Evolutionary conservation across 169 alveolate species (phyloP), one percentile per base, ranked within the genome.

Genomic region (Neospora caninum): DNA sequence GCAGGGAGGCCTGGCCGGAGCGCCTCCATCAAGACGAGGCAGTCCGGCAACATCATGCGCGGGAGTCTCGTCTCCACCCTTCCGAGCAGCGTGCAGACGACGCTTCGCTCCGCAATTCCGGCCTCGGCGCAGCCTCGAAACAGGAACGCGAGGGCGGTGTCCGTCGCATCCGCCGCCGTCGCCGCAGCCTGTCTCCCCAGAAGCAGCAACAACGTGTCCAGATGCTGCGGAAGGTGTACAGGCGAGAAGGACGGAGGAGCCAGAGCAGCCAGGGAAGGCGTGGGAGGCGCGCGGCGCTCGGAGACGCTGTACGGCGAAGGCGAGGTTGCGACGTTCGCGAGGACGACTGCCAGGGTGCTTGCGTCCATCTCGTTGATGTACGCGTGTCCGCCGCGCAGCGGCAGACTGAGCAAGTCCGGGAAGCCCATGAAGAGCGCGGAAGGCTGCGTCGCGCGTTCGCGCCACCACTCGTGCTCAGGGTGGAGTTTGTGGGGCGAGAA

Each of bases 391-490:
- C 98, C 98, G 64, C 96, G 97, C 80, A 96, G 95, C 38, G 80
- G 93, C 49, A 95, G 93, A 45, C 92, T 84, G 27, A 94, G 94
- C 54, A 96, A 95, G 93, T 97, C 97, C 9, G 98, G 98, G 70
- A 95, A 96, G 10, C 98, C 98, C 97, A 97, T 96, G 96, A 96
- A 97, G 41, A 86, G 45, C 7, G 49, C 13, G 16, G 49, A 31
- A 0, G 92, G 92, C 92, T 86, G 70, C 36, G 31, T 2, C 6
- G 80, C 53, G 27, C 91, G 70, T 95, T 94, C 88, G 87, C 95
- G 95, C 98, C 98, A 97, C 97, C 98, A 97, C 93, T 97, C 98
- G 93, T 95, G 96, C 88, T 95, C 97, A 41, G 98, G 97, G 80
- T 97, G 97, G 53, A 97, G 96, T 53, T 96, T 89, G 34, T 96